Percentiles rank a stretch among this genome's conserved stretches.
Conservation (phyloP, 345 rosid genomes). For the Adansonia digitata region DNA sequence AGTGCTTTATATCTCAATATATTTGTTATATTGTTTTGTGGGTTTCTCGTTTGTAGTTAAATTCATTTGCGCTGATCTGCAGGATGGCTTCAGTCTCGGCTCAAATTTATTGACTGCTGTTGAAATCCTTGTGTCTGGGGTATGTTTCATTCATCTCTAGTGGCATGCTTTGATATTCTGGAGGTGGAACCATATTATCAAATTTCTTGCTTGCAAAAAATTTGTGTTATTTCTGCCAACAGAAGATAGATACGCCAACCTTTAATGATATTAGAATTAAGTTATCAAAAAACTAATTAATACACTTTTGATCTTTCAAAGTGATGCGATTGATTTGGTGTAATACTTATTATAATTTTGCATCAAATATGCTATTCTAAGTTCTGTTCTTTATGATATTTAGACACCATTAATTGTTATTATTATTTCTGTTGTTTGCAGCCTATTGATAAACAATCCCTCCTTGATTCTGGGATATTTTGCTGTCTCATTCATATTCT, state of each 20-base stretch:
- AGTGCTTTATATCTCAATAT: not conserved
- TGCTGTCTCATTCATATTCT: conserved; percentile 91
- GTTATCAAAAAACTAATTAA: not conserved
- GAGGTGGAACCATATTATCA: not conserved
- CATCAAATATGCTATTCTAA: not conserved
- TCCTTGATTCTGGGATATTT: conserved; percentile 97
- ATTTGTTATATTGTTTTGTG: conserved; percentile 8
- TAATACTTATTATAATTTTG: conserved; percentile 4
- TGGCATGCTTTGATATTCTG: not conserved
- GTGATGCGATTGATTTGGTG: not conserved
- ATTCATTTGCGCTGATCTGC: conserved; percentile 31
- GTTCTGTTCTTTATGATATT: not conserved
- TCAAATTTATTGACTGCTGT: conserved; percentile 87
- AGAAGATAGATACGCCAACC: not conserved
- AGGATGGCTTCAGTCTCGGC: conserved; percentile 87
- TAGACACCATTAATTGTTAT: not conserved
- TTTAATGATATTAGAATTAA: not conserved
- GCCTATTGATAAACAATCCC: conserved; percentile 95
- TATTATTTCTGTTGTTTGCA: conserved; percentile 35
- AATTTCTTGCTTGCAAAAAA: conserved; percentile 6
- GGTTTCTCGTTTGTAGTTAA: conserved; percentile 16
- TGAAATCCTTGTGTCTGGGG: conserved; percentile 95
- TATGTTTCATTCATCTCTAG: conserved; percentile 32
- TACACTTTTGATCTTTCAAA: not conserved
- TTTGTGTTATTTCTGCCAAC: not conserved